Conservation (phyloP, 495 filamentous ascomycete species). For the Penicillium herquei region DNA sequence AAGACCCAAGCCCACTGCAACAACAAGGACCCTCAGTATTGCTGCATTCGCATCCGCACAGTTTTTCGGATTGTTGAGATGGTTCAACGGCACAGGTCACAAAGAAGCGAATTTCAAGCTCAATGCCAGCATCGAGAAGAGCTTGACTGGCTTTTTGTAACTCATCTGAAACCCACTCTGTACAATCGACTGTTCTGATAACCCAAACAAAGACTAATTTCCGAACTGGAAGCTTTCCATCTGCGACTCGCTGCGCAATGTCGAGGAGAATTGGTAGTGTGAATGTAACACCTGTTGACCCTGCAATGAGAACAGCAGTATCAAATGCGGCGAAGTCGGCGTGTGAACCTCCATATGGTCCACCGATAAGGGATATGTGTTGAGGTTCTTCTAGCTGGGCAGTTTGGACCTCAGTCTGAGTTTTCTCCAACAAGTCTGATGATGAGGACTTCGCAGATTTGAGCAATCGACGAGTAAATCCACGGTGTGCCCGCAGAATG, state of each 20-base stretch:
- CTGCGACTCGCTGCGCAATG: conserved; percentile 1
- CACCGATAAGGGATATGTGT: conserved; percentile 2
- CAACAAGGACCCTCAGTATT: conserved; percentile 5
- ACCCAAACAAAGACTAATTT: conserved; percentile 7
- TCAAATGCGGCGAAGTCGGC: conserved; percentile 12
- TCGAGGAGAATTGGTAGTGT: conserved; percentile 9
- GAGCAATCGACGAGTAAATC: conserved; percentile 11
- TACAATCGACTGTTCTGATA: not conserved
- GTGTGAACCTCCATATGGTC: conserved; percentile 7
- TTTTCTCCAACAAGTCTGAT: not conserved
- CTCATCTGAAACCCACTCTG: conserved; percentile 7
- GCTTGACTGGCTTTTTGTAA: conserved; percentile 1
- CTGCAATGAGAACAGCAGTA: conserved; percentile 8
- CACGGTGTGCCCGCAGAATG: conserved; percentile 9
- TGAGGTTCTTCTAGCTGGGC: not conserved
- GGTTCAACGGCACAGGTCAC: conserved; percentile 4
- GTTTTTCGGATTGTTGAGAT: not conserved
- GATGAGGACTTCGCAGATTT: conserved; percentile 5
- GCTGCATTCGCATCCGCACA: not conserved
- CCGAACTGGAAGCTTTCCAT: not conserved
- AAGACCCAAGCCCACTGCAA: conserved; percentile 1
- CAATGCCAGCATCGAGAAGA: conserved; percentile 2
- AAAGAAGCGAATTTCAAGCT: conserved; percentile 4
- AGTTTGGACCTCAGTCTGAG: not conserved
- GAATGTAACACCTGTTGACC: conserved; percentile 4